phyloP scores from a whole-genome alignment of 495 filamentous ascomycete genomes.

The Aspergillus hancockii region DNA sequence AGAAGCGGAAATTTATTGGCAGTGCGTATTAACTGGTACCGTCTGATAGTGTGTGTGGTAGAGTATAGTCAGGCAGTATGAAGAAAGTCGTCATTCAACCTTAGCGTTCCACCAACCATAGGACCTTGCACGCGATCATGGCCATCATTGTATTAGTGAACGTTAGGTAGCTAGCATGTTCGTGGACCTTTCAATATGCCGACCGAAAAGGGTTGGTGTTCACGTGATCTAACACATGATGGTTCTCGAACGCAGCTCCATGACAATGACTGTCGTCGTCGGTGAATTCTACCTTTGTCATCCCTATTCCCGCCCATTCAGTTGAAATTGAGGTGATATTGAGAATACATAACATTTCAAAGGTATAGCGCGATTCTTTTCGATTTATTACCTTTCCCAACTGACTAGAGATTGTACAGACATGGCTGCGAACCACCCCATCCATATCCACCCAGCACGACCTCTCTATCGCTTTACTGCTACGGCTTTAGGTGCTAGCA shows the following conservation, averaged over 20 bases:
- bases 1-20: no score
- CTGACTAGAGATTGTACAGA: slow-evolving; percentile 19
- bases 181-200: not conserved
- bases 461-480: slow-evolving; percentile 81
- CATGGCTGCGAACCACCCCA: slow-evolving; percentile 68
- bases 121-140: not conserved
- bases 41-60: not conserved
- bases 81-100: not conserved
- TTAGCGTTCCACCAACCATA: not conserved
- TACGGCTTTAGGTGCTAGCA: slow-evolving; percentile 85
- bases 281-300: not conserved
- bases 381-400: no score
- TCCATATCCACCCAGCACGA: slow-evolving; percentile 70
- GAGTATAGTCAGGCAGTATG: not conserved
- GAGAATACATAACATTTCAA: not conserved
- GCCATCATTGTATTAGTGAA: not conserved
- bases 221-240: not conserved
- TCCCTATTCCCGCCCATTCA: not conserved
- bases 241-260: not conserved
- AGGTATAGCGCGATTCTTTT: not conserved
- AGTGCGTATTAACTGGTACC: not conserved
- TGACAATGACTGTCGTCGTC: not conserved
- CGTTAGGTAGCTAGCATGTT: not conserved
- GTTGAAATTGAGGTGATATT: not conserved
- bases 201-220: not conserved